Evolutionary conservation across 2,329 filamentous ascomycete species (phyloP).

Genomic region (Fusarium euwallaceae): DNA sequence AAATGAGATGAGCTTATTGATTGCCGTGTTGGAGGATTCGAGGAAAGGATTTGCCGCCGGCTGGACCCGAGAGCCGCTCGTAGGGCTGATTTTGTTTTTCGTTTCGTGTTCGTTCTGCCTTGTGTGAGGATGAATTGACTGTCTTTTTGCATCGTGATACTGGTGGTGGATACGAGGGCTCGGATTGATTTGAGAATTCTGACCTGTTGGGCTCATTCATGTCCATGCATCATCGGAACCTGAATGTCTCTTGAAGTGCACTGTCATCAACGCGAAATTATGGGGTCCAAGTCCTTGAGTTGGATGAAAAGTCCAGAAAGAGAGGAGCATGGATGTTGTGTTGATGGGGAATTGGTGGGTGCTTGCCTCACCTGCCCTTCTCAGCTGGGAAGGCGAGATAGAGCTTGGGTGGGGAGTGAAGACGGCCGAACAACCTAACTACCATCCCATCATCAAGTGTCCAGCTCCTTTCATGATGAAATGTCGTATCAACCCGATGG

Average conservation of each 20-base stretch:
- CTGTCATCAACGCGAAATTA: background rate
- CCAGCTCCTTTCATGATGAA: background rate
- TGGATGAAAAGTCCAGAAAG: background rate
- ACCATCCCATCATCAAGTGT: background rate
- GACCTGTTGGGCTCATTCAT: background rate
- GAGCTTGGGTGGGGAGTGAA: background rate
- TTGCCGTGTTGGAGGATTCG: background rate
- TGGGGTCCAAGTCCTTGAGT: background rate
- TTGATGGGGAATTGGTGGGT: background rate
- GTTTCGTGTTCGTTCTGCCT: background rate
- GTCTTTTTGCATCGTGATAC: background rate
- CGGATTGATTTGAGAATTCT: background rate
- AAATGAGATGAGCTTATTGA: background rate
- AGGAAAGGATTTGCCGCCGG: background rate
- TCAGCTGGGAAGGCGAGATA: background rate
- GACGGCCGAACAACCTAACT: background rate
- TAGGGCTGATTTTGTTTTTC: background rate
- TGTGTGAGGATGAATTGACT: background rate
- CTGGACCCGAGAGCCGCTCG: background rate
- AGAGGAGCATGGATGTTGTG: background rate
- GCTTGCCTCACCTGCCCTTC: background rate
- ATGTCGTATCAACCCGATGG: background rate
- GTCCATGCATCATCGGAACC: background rate
- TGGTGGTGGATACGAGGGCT: background rate
- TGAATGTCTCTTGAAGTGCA: background rate